These are phyloP conservation scores for Penicillium bialowiezense DNA, from an alignment of 495 filamentous ascomycete species.

Conservation along the genomic window DNA sequence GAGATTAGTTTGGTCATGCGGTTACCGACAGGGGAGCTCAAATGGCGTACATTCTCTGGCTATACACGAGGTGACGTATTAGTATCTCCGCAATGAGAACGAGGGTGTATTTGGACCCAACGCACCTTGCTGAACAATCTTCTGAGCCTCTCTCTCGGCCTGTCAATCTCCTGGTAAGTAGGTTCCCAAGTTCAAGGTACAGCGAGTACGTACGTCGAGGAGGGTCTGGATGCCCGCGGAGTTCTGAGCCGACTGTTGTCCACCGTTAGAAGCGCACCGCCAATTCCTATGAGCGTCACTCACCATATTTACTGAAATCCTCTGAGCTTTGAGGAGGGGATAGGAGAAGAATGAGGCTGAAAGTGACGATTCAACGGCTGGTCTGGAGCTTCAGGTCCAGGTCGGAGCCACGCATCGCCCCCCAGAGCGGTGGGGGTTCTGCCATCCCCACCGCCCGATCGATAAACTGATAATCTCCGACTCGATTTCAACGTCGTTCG, in stretches of 20 bases:
- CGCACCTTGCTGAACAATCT: conserved; percentile 94
- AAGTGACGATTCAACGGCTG: conserved; percentile 20
- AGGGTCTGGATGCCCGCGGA: conserved; percentile 97
- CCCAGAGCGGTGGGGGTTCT: conserved; percentile 38
- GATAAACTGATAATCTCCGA: conserved; percentile 30
- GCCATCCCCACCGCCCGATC: conserved; percentile 31
- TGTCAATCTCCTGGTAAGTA: conserved; percentile 40
- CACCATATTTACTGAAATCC: conserved; percentile 37
- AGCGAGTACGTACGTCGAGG: conserved; percentile 76
- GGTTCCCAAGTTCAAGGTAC: neutral
- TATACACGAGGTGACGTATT: conserved; percentile 35
- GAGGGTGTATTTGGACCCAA: neutral
- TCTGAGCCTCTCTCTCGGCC: conserved; percentile 98
- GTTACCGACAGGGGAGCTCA: conserved; percentile 7
- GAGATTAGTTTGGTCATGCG: conserved; percentile 9
- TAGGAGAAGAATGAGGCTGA: conserved; percentile 7
- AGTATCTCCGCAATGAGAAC: conserved; percentile 17
- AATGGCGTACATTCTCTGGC: conserved; percentile 68
- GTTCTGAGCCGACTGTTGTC: conserved; percentile 92
- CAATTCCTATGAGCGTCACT: neutral
- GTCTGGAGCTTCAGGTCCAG: conserved; percentile 34
- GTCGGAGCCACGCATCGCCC: conserved; percentile 35
- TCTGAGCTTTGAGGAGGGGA: conserved; percentile 12
- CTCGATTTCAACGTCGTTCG: conserved; percentile 10
- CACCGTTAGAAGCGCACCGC: conserved; percentile 25